Conservation (phyloP, 129 eudicot genomes). For the carrot (Daucus carota) region DH1_v3.0 NC_030383.2:44964001-44964500, state of each 20-base stretch:
- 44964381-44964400: slow-evolving; percentile 13
- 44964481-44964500: neutral
- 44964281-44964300: slow-evolving; percentile 20
- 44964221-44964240: neutral
- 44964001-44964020: slow-evolving; percentile 41
- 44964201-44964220: neutral
- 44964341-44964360: slow-evolving; percentile 9
- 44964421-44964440: slow-evolving; percentile 17
- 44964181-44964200: neutral
- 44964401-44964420: slow-evolving; percentile 18
- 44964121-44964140: neutral
- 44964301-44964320: slow-evolving; percentile 20
- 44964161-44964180: neutral
- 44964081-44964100: slow-evolving; percentile 95
- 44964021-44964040: slow-evolving; percentile 79
- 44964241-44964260: slow-evolving; percentile 21
- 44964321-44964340: slow-evolving; percentile 18
- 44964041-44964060: slow-evolving; percentile 79
- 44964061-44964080: slow-evolving; percentile 84
- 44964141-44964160: neutral
- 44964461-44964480: neutral
- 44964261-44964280: slow-evolving; percentile 21
- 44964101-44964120: slow-evolving; percentile 39
- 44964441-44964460: slow-evolving; percentile 23
- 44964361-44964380: slow-evolving; percentile 23